Conservation (phyloP, 1,139 yeast species). For the Sugiyamaella pinicola region DNA sequence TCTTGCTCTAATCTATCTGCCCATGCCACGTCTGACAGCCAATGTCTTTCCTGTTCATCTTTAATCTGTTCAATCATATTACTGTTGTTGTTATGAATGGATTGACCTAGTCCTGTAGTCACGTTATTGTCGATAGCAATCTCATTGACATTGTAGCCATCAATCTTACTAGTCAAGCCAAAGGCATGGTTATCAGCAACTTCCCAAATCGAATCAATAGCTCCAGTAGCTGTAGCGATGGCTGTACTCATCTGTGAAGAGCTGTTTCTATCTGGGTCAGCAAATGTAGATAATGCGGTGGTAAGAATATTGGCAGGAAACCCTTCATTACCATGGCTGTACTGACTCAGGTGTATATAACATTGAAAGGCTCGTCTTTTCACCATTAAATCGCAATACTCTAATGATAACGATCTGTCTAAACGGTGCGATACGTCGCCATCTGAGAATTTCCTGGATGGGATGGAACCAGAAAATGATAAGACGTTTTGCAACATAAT, state of each 20-base stretch:
- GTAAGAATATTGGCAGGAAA: constrained; percentile 43
- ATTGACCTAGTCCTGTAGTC: neutral
- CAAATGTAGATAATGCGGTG: constrained; percentile 41
- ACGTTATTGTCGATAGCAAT: constrained; percentile 17
- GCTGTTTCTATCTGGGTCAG: constrained; percentile 40
- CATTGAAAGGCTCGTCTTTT: constrained; percentile 43
- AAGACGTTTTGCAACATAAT: constrained; percentile 38
- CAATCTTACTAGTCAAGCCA: constrained; percentile 40
- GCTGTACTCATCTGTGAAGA: constrained; percentile 40
- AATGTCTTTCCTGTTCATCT: constrained; percentile 33
- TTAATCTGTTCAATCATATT: constrained; percentile 18
- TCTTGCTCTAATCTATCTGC: constrained; percentile 30
- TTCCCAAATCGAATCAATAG: constrained; percentile 41
- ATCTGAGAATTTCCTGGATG: constrained; percentile 34
- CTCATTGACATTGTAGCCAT: constrained; percentile 32
- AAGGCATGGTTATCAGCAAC: constrained; percentile 41
- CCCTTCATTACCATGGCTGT: constrained; percentile 33
- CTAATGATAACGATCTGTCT: constrained; percentile 33
- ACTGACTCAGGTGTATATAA: constrained; percentile 38
- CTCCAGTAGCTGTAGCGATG: constrained; percentile 41
- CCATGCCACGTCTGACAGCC: constrained; percentile 38
- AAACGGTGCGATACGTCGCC: constrained; percentile 36
- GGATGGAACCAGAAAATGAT: constrained; percentile 36
- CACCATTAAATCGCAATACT: constrained; percentile 39
- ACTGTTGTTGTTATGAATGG: constrained; percentile 6